Percentiles rank a stretch among this genome's conserved stretches.
phyloP scores from a whole-genome alignment of 2,329 filamentous ascomycete species.

The Fusarium sp. region DNA sequence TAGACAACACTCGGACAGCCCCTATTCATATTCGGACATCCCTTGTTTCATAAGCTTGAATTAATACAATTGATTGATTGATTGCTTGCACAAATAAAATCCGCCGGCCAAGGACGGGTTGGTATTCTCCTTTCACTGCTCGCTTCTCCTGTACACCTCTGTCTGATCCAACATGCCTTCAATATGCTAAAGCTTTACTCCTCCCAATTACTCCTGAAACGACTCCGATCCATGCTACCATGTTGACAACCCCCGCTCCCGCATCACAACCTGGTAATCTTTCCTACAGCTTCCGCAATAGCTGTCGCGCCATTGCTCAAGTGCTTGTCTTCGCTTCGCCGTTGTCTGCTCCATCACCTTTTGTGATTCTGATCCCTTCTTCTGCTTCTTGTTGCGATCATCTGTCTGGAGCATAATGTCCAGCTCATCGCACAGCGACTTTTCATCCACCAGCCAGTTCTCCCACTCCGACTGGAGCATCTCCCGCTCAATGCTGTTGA shows the following conservation, averaged over 20 bases:
- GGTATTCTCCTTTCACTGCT: constrained; percentile 14
- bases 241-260: constrained; percentile 45
- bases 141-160: background rate
- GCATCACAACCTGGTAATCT: constrained; percentile 54
- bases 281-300: constrained; percentile 68
- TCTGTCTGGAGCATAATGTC: constrained; percentile 55
- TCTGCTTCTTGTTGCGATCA: constrained; percentile 25
- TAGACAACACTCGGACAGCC: background rate
- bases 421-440: constrained; percentile 76
- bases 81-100: constrained; percentile 1
- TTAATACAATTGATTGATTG: background rate
- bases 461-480: constrained; percentile 92
- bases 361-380: constrained; percentile 40
- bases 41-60: background rate
- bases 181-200: background rate
- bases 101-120: background rate
- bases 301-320: constrained; percentile 62
- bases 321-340: constrained; percentile 48
- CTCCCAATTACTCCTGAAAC: background rate
- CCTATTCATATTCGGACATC: background rate
- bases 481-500: constrained; percentile 90
- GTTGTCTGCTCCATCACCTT: constrained; percentile 48
- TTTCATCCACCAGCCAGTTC: constrained; percentile 88
- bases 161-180: background rate
- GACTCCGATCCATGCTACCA: constrained; percentile 1